Evolutionary conservation across 2,329 filamentous ascomycete species (phyloP), one percentile per base, ranked within the genome.

Genomic region (Gremmenia infestans): DNA sequence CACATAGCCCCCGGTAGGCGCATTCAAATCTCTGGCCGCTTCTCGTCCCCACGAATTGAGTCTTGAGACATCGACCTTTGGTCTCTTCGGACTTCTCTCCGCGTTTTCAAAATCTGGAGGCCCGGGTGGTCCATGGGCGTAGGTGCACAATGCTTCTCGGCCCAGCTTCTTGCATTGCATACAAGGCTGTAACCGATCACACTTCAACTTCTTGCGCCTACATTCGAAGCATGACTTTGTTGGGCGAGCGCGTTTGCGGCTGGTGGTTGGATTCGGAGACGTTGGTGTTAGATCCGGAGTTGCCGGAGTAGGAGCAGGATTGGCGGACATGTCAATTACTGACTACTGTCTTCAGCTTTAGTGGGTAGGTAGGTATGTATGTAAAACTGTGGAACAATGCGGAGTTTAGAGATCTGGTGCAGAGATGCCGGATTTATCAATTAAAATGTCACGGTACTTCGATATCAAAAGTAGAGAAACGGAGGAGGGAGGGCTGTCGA

Each of bases 141-240:
- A 55, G 15, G 39, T 23, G 39, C 53, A 55, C 6, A 55, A 25
- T 11, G 48, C 35, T 15, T 55, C 53, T 40, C 53, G 12, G 25
- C 48, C 48, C 22, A 55, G 14, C 32, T 52, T 55, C 32, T 32
- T 51, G 64, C 81, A 83, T 66, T 83, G 80, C 5, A 78, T 78
- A 63, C 81, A 83, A 4, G 79, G 79, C 45, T 74, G 72, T 12
- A 75, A 70, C 46, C 81, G 76, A 65, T 83, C 79, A 67, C 81
- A 83, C 55, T 76, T 74, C 5, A 81, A 71, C 67, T 81, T 83
- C 62, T 81, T 74, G 66, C 81, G 82, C 53, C 81, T 75, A 62
- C 81, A 81, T 62, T 81, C 78, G 54, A 76, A 77, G 63, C 79
- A 81, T 4, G 78, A 81, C 65, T 81, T 81, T 59, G 81, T 79